Conservation (phyloP, 2,329 filamentous ascomycete genomes). For the Zymoseptoria pseudotritici region DNA sequence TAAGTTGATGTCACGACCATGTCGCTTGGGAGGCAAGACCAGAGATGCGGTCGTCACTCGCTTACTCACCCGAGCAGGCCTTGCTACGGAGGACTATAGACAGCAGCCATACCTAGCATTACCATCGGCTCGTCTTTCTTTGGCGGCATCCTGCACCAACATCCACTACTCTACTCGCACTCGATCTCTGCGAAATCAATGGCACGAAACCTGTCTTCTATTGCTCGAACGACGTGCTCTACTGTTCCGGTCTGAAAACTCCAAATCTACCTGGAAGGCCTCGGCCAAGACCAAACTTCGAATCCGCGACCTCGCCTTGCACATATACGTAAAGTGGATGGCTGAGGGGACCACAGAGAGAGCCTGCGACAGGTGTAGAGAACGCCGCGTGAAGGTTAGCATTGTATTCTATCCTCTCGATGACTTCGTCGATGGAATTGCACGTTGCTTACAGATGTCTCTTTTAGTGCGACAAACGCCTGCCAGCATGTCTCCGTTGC, state of each 20-base stretch:
- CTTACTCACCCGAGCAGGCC: neutral
- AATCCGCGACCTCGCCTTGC: neutral
- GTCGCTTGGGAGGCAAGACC: neutral
- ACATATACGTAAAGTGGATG: conserved; percentile 11
- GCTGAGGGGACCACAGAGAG: conserved; percentile 23
- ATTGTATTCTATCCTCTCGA: neutral
- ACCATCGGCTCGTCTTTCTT: neutral
- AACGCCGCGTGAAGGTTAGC: conserved; percentile 28
- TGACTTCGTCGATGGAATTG: neutral
- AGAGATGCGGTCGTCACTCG: neutral
- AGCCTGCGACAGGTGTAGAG: conserved; percentile 29
- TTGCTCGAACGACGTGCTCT: neutral
- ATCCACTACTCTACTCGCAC: neutral
- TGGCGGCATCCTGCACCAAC: neutral
- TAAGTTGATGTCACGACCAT: neutral
- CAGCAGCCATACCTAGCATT: neutral
- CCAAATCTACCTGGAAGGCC: neutral
- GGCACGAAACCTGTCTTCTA: neutral
- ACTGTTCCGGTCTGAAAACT: neutral
- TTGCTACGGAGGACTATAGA: neutral
- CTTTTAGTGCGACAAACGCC: conserved; percentile 26
- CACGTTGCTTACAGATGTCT: neutral
- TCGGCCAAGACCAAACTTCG: neutral
- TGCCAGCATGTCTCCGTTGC: conserved; percentile 26
- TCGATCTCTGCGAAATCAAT: neutral